Evolutionary conservation across 768 basidiomycete genomes (phyloP), one percentile per base, ranked within the genome.

Genomic region (Punctularia strigosozonata): DNA sequence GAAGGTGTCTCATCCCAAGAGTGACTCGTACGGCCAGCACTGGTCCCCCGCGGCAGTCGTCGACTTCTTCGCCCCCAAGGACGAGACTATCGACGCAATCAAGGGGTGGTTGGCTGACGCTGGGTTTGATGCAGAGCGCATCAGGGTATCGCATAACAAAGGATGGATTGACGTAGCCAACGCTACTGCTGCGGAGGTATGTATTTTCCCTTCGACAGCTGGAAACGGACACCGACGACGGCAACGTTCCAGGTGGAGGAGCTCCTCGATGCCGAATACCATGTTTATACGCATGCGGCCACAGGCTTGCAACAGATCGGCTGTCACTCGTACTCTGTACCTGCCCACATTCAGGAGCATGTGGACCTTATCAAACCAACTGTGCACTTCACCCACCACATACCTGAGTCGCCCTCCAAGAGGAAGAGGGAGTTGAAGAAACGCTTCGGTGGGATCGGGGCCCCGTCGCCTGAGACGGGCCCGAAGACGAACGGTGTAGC

Each of bases 1-100:
- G 22, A 49, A 57, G 8, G 52, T 65, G 6, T 57, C 63, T 4
- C 50, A 64, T 40, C 64, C 64, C 3, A 35, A 44, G n/a, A 62
- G 60, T 7, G 52, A 59, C 1, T 44, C 46, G 3, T 66, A 59
- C 33, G 58, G 59, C 6, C 40, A 56, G 15, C 62, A 64, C 49
- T 64, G 59, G 61, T 49, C 55, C 5, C 50, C 57, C 0, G 46
- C 45, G 8, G 37, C 51, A 21, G 47, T 66, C 19, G 51, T 50
- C 0, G 43, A 53, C 14, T 46, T 48, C 5, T 65, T 65, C 39
- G 52, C 54, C 0, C 62, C 63, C 3, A 40, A 46, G 1, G 15
- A 46, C 12, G 54, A 57, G 14, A 50, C 53, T 1, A 42, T 46
- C 10, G 43, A 46, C 24, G 42, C 54, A 7, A 60, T 65, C 20